A percentile compares a stretch with the other conserved stretches of the same genome.
phyloP scores from a whole-genome alignment of 1,284 basidiomycete genomes.

The Moesziomyces globuligerus region DNA sequence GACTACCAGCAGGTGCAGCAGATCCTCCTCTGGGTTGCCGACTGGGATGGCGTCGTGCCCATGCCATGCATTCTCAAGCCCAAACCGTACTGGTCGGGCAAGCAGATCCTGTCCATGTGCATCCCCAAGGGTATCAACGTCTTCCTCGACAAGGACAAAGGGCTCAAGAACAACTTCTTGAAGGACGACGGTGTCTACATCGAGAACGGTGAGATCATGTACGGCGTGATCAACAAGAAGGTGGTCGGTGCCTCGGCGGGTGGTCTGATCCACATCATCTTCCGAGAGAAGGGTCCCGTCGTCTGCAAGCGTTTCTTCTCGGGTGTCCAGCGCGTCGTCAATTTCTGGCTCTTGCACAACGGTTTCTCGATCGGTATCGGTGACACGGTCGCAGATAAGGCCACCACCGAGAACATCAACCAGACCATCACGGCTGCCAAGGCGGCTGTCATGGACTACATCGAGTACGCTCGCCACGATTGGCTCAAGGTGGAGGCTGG shows the following conservation, averaged over 20 bases:
- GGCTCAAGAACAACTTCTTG: conserved; percentile 60
- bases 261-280: conserved; percentile 95
- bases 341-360: conserved; percentile 98
- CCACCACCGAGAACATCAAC: conserved; percentile 84
- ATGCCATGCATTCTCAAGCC: conserved; percentile 95
- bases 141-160: conserved; percentile 61
- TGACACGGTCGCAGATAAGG: conserved; percentile 92
- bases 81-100: conserved; percentile 96
- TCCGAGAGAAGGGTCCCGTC: conserved; percentile 96
- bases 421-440: conserved; percentile 85
- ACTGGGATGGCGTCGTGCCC: conserved; percentile 94
- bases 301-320: conserved; percentile 92
- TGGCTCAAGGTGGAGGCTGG: conserved; percentile 72
- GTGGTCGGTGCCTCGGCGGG: conserved; percentile 90
- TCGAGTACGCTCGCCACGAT: conserved; percentile 63
- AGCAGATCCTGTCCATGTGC: conserved; percentile 91
- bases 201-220: conserved; percentile 96
- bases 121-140: conserved; percentile 98
- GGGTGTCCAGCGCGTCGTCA: conserved; percentile 92
- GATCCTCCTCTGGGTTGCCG: conserved; percentile 94
- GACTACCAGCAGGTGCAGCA: conserved; percentile 77
- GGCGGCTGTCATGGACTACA: conserved; percentile 64
- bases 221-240: conserved; percentile 96
- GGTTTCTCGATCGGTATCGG: conserved; percentile 99
- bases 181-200: conserved; percentile 91